Percentiles rank a stretch among this genome's conserved stretches.
Evolutionary conservation across 805 yeast genomes (phyloP).

Genomic region (Wickerhamiella siamensis): DNA sequence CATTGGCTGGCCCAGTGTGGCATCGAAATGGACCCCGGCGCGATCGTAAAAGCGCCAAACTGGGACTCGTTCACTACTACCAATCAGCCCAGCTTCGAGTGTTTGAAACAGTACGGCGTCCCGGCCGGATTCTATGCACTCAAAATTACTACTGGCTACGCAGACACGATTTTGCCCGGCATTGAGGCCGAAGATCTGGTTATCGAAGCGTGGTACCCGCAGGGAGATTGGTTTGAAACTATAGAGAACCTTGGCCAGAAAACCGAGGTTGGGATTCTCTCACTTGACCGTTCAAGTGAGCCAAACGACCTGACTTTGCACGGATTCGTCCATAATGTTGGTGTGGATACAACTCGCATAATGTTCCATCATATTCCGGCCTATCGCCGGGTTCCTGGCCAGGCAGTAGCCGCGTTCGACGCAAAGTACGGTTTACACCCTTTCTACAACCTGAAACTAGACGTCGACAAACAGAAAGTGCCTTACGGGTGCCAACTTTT

Average conservation of each 20-base stretch:
- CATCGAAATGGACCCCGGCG: not conserved
- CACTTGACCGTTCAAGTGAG: not conserved
- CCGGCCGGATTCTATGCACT: not conserved
- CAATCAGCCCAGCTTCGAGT: not conserved
- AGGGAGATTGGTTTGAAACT: slow-evolving; percentile 6
- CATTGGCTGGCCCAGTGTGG: slow-evolving; percentile 6
- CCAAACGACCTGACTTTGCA: slow-evolving; percentile 4
- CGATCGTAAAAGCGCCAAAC: slow-evolving; percentile 1
- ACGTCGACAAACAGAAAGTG: slow-evolving; percentile 7
- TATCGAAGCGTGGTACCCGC: slow-evolving; percentile 17
- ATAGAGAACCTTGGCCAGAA: not conserved
- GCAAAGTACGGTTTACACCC: slow-evolving; percentile 20
- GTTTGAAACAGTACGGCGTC: not conserved
- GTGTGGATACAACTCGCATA: slow-evolving; percentile 6
- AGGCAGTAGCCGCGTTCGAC: slow-evolving; percentile 1
- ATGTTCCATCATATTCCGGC: slow-evolving; percentile 14
- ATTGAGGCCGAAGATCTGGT: slow-evolving; percentile 12
- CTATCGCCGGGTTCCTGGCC: slow-evolving; percentile 2
- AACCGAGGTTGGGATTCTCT: slow-evolving; percentile 16
- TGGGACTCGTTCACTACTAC: not conserved
- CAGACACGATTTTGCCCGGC: not conserved
- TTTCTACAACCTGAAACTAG: not conserved
- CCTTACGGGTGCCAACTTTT: slow-evolving; percentile 30
- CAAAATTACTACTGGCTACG: not conserved
- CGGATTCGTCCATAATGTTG: slow-evolving; percentile 12